These are phyloP conservation scores for Cichorium intybus DNA, from an alignment of 140 eudicot genomes.

Conservation along the genomic window DNA sequence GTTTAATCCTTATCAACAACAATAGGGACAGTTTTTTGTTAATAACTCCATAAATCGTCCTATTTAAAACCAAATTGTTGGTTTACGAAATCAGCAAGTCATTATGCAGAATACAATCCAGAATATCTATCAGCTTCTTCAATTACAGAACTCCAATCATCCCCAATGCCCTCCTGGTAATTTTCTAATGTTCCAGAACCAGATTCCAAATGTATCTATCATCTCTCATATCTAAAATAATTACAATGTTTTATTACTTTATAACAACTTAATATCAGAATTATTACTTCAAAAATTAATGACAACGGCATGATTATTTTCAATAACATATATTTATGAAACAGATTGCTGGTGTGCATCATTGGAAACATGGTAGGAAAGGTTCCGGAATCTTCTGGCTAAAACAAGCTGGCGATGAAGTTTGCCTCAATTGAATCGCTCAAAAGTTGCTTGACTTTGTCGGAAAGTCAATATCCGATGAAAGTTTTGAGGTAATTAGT, in stretches of 20 bases:
- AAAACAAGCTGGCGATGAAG: slow-evolving; percentile 90
- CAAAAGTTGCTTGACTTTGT: slow-evolving; percentile 87
- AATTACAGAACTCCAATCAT: slow-evolving; percentile 28
- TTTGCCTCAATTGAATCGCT: slow-evolving; percentile 73
- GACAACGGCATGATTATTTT: too few species aligned
- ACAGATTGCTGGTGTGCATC: slow-evolving; percentile 92
- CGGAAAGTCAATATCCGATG: slow-evolving; percentile 86
- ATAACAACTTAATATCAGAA: too few species aligned
- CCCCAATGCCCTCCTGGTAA: slow-evolving; percentile 17
- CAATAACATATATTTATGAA: background rate
- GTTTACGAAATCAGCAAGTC: slow-evolving; percentile 16
- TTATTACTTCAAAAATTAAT: too few species aligned
- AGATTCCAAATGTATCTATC: slow-evolving; percentile 14
- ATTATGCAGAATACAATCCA: slow-evolving; percentile 39
- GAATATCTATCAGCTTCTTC: slow-evolving; percentile 33
- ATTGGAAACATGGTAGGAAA: slow-evolving; percentile 96
- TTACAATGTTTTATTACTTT: too few species aligned
- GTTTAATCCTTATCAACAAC: slow-evolving; percentile 23
- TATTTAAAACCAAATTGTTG: slow-evolving; percentile 23
- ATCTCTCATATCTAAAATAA: too few species aligned
- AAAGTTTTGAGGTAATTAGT: slow-evolving; percentile 72
- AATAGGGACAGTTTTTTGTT: slow-evolving; percentile 17
- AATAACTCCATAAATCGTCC: slow-evolving; percentile 12
- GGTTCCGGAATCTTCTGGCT: slow-evolving; percentile 94
- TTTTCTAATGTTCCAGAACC: slow-evolving; percentile 26